phyloP scores from a whole-genome alignment of 2,329 filamentous ascomycete species.

The Microsporum ferrugineum region DNA sequence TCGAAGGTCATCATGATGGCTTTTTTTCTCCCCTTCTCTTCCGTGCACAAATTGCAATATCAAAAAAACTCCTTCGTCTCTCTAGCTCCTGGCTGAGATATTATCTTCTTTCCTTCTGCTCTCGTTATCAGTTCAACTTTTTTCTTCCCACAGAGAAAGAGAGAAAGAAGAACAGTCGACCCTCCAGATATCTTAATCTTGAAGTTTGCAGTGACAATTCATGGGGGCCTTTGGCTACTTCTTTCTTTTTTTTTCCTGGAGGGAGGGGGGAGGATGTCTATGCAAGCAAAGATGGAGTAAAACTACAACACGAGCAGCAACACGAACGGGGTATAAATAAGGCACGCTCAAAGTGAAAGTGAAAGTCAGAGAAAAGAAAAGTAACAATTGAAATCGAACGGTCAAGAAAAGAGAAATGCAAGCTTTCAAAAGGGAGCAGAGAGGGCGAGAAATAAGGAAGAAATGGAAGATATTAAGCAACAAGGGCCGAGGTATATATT shows the following conservation, averaged over 20 bases:
- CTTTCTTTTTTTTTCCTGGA: no score
- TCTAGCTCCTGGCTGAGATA: background rate
- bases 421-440: background rate
- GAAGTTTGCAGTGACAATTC: background rate
- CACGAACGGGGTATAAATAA: background rate
- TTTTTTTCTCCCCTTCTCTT: background rate
- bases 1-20: conserved; percentile 13
- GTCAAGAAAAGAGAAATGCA: background rate
- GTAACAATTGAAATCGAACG: background rate
- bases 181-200: background rate
- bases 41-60: background rate
- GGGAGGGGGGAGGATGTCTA: no score
- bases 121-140: background rate
- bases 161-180: background rate
- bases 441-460: background rate
- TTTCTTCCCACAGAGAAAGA: no score
- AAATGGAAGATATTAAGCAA: background rate
- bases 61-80: background rate
- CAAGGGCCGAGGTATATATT: background rate
- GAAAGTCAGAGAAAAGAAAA: background rate
- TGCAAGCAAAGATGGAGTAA: no score
- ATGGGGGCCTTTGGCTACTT: background rate
- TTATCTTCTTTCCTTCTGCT: background rate
- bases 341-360: background rate
- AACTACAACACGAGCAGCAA: background rate